Evolutionary conservation across 202 grass and related monocot genomes (phyloP).

Genomic region (Dendrocalamus latiflorus): DNA sequence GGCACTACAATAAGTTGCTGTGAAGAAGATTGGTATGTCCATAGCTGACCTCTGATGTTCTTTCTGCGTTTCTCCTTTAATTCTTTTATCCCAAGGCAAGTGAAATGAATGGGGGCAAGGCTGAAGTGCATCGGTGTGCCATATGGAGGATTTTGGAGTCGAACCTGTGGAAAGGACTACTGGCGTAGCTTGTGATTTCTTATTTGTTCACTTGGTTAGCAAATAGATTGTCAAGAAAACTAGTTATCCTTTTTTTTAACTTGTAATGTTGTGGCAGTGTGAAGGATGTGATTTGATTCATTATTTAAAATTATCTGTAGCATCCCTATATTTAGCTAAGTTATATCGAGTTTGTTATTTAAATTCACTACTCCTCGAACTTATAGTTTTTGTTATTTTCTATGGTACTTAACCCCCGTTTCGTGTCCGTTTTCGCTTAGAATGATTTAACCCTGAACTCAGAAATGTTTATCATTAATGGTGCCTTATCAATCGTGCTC

Average conservation of each 20-base stretch:
- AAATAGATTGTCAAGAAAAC: conserved; percentile 8
- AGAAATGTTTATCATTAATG: background rate
- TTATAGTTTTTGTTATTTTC: background rate
- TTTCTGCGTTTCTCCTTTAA: background rate
- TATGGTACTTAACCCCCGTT: background rate
- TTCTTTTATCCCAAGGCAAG: conserved; percentile 1
- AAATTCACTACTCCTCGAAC: background rate
- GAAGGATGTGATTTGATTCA: conserved; percentile 18
- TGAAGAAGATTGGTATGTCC: conserved; percentile 36
- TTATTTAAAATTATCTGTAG: conserved; percentile 9
- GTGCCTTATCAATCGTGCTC: background rate
- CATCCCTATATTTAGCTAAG: background rate
- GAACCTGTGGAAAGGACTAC: background rate
- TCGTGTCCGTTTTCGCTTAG: background rate
- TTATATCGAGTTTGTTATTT: background rate
- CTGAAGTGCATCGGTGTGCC: background rate
- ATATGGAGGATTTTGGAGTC: background rate
- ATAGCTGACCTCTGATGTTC: conserved; percentile 48
- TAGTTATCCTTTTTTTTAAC: background rate
- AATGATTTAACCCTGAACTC: background rate
- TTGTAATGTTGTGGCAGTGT: conserved; percentile 9
- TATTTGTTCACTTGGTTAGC: conserved; percentile 18
- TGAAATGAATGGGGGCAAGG: background rate
- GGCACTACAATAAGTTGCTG: conserved; percentile 1
- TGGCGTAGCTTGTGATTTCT: background rate